Percentiles rank a stretch among this genome's conserved stretches.
phyloP scores from a whole-genome alignment of 1,284 basidiomycete genomes.

The Cutaneotrichosporon sp. region DNA sequence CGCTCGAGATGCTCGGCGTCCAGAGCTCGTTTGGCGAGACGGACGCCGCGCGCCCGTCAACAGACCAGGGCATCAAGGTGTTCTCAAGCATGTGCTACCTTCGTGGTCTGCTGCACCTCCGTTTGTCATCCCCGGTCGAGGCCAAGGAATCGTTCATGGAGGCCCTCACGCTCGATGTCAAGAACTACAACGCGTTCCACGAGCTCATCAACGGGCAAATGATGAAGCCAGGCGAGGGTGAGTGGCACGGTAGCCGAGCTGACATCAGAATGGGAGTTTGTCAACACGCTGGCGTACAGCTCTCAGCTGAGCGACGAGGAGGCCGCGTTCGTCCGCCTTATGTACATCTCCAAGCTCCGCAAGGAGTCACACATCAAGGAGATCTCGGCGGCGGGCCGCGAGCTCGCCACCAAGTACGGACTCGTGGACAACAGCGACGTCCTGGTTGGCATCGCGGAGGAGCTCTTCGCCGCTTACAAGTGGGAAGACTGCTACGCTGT shows the following conservation, averaged over 20 bases:
- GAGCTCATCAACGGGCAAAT: constrained; percentile 88
- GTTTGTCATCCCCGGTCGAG: constrained; percentile 81
- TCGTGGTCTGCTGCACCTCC: constrained; percentile 89
- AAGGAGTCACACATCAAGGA: constrained; percentile 85
- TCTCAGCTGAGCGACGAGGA: constrained; percentile 78
- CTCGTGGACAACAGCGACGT: constrained; percentile 90
- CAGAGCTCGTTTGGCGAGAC: constrained; percentile 72
- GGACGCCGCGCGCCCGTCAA: constrained; percentile 1
- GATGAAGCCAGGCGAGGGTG: constrained; percentile 90
- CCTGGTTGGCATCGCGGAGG: constrained; percentile 86
- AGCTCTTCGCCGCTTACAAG: constrained; percentile 80
- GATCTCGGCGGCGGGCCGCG: constrained; percentile 71
- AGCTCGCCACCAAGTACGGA: constrained; percentile 73
- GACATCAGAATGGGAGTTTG: constrained; percentile 86
- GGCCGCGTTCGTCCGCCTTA: constrained; percentile 82
- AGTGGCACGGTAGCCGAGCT: constrained; percentile 21
- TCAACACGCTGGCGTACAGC: constrained; percentile 77
- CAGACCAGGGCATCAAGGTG: constrained; percentile 74
- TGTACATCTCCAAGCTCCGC: constrained; percentile 87
- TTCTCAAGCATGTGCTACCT: constrained; percentile 95
- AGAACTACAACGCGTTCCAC: constrained; percentile 95
- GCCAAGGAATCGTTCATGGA: constrained; percentile 95
- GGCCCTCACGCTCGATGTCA: constrained; percentile 89
- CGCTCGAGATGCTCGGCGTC: constrained; percentile 89
- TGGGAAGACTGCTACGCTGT: constrained; percentile 93